Conservation (phyloP, 495 filamentous ascomycete genomes). For the Cladorrhinum samala region DNA sequence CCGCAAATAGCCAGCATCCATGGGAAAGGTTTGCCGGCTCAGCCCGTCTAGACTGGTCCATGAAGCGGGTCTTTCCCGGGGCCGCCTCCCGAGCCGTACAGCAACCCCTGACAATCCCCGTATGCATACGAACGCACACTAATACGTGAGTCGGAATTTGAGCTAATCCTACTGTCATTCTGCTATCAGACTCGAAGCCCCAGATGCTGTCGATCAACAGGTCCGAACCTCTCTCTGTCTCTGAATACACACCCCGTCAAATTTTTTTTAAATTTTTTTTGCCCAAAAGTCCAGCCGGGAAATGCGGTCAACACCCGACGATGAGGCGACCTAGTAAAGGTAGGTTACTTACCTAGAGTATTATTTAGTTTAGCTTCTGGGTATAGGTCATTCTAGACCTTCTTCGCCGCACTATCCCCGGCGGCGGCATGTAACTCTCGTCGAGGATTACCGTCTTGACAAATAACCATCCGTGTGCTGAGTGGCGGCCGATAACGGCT, state of each 20-base stretch:
- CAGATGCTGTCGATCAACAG: background rate
- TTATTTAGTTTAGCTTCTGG: background rate
- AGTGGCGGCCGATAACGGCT: slow-evolving; percentile 18
- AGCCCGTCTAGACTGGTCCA: background rate
- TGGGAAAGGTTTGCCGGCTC: background rate
- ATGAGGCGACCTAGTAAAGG: too few relatives aligned
- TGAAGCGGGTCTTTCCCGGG: background rate
- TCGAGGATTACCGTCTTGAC: background rate
- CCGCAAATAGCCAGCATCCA: background rate
- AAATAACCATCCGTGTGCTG: background rate
- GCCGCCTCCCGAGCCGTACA: background rate
- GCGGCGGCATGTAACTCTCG: background rate
- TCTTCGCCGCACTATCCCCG: too few relatives aligned
- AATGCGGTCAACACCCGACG: slow-evolving; percentile 11
- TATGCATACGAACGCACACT: too few relatives aligned
- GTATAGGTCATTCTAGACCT: background rate
- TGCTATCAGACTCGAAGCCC: background rate
- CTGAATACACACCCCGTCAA: too few relatives aligned
- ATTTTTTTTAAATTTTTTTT: too few relatives aligned
- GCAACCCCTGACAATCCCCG: background rate
- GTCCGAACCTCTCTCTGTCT: too few relatives aligned
- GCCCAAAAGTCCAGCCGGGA: background rate
- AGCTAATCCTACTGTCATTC: background rate
- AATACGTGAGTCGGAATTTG: too few relatives aligned
- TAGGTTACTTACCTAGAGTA: background rate